phyloP scores from a whole-genome alignment of 768 basidiomycete species.

The Mycena galericulata region DNA sequence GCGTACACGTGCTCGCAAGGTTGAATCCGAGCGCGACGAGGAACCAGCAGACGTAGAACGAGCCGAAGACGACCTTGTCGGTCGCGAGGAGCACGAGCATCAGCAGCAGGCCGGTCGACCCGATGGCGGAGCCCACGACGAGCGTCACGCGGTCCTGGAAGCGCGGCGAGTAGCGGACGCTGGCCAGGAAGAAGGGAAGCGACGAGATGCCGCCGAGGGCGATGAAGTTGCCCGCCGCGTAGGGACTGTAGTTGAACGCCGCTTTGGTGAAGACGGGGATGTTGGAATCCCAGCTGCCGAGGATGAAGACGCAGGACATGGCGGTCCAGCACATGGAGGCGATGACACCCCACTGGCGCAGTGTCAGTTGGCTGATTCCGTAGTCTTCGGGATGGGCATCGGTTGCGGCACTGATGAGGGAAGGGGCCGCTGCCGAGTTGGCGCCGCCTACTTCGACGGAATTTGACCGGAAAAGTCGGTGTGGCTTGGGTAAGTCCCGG shows the following conservation, averaged over 20 bases:
- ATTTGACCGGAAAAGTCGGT: neutral
- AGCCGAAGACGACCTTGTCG: slow-evolving; percentile 47
- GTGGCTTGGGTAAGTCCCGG: slow-evolving; percentile 38
- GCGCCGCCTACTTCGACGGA: slow-evolving; percentile 12
- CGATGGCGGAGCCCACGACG: slow-evolving; percentile 57
- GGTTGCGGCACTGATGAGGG: neutral
- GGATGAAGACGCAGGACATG: slow-evolving; percentile 77
- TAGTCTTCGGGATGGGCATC: slow-evolving; percentile 14
- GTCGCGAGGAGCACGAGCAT: slow-evolving; percentile 50
- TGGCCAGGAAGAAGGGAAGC: slow-evolving; percentile 74
- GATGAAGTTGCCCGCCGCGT: slow-evolving; percentile 75
- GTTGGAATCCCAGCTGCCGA: slow-evolving; percentile 78
- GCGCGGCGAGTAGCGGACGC: slow-evolving; percentile 65
- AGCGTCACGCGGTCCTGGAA: slow-evolving; percentile 72
- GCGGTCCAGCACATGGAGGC: slow-evolving; percentile 78
- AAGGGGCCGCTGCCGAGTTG: neutral
- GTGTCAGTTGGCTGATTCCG: slow-evolving; percentile 49
- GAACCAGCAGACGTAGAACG: slow-evolving; percentile 49
- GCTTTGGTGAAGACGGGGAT: slow-evolving; percentile 69
- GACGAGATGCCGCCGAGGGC: slow-evolving; percentile 70
- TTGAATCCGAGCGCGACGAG: slow-evolving; percentile 66
- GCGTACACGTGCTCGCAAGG: slow-evolving; percentile 61
- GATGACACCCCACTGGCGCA: slow-evolving; percentile 63
- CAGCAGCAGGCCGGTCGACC: slow-evolving; percentile 54
- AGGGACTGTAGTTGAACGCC: slow-evolving; percentile 67